Base-by-base conservation (phyloP, 31 red algal genomes). In the Odonthalia washingtoniensis region DNA sequence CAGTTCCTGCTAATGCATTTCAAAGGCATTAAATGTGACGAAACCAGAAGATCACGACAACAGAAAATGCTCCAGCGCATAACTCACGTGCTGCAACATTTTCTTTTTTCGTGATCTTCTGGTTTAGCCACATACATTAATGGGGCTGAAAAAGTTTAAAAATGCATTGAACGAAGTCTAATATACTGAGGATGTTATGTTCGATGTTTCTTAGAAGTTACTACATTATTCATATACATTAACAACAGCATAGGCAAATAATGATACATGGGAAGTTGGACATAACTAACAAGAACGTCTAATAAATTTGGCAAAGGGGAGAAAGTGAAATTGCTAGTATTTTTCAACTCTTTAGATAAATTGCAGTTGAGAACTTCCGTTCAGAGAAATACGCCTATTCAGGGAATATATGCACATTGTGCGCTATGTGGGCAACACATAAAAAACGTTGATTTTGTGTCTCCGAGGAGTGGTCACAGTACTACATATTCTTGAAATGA, bases 151-250 rank as follows among this genome's bases (percentile, higher is more conserved):
- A 17, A 42, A 38, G 32, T 79, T 65, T 72, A 37, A 74, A 16
- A 78, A 88, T 60, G 17, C 33, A 12, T 38, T 86, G 33, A 75
- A 86, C 70, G 75, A 75, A 76, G 69, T 74, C n/a, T 65, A 86
- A 86, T 32, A 21, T 38, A 86, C 83, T n/a, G 83, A 67, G 12
- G 68, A 75, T 75, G 74, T 86, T 38, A 77, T 86, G 83, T 76
- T 86, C 49, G 83, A 86, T 31, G 69, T 63, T 75, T 86, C 46
- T 26, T 53, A 67, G 18, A 44, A 86, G 42, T 43, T 88, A 1
- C 31, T 68, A 49, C 38, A 39, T 40, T 70, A 79, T 69, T 72
- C 74, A 57, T 38, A 46, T 35, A 70, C 31, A 45, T 28, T 88
- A 36, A 0, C 69, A 14, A 35, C 34, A 38, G 9, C 40, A 46